Conservation (phyloP, 1,284 basidiomycete species). For the Moesziomyces sp. region DNA sequence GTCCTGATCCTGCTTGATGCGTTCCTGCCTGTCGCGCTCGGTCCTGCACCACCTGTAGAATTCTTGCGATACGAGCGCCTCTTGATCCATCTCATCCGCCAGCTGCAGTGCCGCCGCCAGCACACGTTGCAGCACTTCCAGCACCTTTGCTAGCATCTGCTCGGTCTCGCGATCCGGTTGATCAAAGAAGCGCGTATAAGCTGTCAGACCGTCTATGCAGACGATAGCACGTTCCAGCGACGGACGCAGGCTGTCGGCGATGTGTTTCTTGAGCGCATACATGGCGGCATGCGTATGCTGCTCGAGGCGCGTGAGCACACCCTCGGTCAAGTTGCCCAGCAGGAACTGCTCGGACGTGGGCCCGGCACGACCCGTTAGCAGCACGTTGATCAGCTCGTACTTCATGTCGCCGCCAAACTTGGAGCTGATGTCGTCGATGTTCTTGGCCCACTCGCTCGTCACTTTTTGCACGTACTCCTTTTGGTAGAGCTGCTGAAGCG, state of each 20-base stretch:
- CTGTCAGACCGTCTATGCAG: conserved; percentile 13
- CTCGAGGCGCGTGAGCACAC: conserved; percentile 39
- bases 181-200: conserved; percentile 19
- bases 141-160: background rate
- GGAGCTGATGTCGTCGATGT: conserved; percentile 35
- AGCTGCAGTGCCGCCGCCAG: conserved; percentile 19
- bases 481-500: conserved; percentile 28
- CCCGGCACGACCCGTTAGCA: conserved; percentile 48
- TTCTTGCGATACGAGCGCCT: conserved; percentile 39
- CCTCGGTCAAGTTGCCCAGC: conserved; percentile 54
- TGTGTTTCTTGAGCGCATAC: conserved; percentile 27
- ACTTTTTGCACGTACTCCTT: conserved; percentile 31
- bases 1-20: conserved; percentile 49
- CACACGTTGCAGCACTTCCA: conserved; percentile 13
- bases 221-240: conserved; percentile 33
- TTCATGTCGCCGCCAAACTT: conserved; percentile 52
- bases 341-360: conserved; percentile 56
- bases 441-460: conserved; percentile 47
- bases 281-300: conserved; percentile 28
- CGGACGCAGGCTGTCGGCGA: conserved; percentile 22
- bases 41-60: conserved; percentile 44
- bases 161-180: background rate
- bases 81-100: conserved; percentile 31
- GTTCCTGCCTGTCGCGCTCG: conserved; percentile 49
- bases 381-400: conserved; percentile 50